A percentile compares a stretch with the other conserved stretches of the same genome.
These are phyloP conservation scores for Ceratocystis variospora DNA, from an alignment of 2,329 filamentous ascomycete genomes.

Conservation along the genomic window DNA sequence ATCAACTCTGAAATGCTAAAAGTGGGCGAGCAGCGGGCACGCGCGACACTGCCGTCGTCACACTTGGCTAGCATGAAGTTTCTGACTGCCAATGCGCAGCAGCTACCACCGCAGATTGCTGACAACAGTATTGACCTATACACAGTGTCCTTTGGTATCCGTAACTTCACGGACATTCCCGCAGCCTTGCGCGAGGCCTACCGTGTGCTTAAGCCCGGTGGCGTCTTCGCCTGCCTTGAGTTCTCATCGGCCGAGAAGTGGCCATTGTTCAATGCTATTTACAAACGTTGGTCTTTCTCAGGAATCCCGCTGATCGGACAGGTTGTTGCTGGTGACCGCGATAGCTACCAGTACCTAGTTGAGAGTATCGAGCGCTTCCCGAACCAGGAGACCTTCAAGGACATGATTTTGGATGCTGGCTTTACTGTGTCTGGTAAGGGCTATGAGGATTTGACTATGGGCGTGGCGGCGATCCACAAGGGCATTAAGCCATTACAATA, in stretches of 20 bases:
- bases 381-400: conserved; percentile 66
- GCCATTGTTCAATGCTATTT: conserved; percentile 65
- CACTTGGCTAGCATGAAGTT: conserved; percentile 51
- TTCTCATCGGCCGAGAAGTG: conserved; percentile 74
- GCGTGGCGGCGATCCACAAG: conserved; percentile 92
- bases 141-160: conserved; percentile 92
- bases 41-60: conserved; percentile 37
- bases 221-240: conserved; percentile 91
- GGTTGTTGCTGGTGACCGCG: conserved; percentile 80
- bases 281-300: conserved; percentile 91
- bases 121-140: conserved; percentile 76
- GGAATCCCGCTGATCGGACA: conserved; percentile 94
- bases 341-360: conserved; percentile 96
- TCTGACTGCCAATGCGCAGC: conserved; percentile 80
- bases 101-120: conserved; percentile 48
- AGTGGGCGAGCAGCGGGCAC: conserved; percentile 68
- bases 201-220: conserved; percentile 82
- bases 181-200: conserved; percentile 69
- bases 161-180: conserved; percentile 90
- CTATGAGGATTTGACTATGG: conserved; percentile 82
- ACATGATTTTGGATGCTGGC: conserved; percentile 71
- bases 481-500: conserved; percentile 60
- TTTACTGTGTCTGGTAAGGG: conserved; percentile 71
- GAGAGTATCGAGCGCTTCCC: conserved; percentile 96
- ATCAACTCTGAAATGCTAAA: conserved; percentile 93